Evolutionary conservation across 2,329 filamentous ascomycete species (phyloP), one percentile per base, ranked within the genome.

Genomic region (Aspergillus sclerotialis): DNA sequence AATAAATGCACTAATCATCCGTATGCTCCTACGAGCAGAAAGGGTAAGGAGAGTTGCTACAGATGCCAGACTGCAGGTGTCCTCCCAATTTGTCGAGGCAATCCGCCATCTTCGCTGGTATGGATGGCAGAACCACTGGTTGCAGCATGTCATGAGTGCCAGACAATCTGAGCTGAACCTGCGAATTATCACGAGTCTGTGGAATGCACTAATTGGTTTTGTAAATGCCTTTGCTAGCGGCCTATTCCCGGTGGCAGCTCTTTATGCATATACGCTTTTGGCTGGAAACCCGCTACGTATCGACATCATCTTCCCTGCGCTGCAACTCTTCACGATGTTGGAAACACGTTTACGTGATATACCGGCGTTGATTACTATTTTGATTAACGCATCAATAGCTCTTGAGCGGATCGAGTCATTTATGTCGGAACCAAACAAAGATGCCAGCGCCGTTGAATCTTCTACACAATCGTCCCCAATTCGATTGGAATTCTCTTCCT

Each of bases 81-180:
- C 86, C 1, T 81, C 82, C 2, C 86, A 94, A 51, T 92, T 93
- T 39, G 84, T 94, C 33, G 87, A 93, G 57, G 80, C 84, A 0
- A 86, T 92, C 36, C 76, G 87, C 3, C 84, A 90, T 52, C 64
- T 88, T 14, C 75, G 83, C 23, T 88, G 82, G 81, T 88, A 89
- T 50, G 82, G 82, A 27, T 92, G 84, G 84, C 83, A 90, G 58
- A 73, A 76, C 35, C 72, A 78, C 33, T 90, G 84, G 84, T 69
- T 88, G 7, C 67, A 67, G 2, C 72, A 75, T 23, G 83, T 89
- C 37, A 75, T 87, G 65, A 69, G 76, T 32, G 75, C 80, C 6
- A 72, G 84, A 39, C 70, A 80, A 37, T 70, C 73, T 24, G 84
- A 92, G 56, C 59, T 92, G 33, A 70, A 74, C 28, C 62, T 82